Evolutionary conservation across 169 alveolate genomes (phyloP), one percentile per base, ranked within the genome.

Genomic region (Plasmodium gonderi): DNA sequence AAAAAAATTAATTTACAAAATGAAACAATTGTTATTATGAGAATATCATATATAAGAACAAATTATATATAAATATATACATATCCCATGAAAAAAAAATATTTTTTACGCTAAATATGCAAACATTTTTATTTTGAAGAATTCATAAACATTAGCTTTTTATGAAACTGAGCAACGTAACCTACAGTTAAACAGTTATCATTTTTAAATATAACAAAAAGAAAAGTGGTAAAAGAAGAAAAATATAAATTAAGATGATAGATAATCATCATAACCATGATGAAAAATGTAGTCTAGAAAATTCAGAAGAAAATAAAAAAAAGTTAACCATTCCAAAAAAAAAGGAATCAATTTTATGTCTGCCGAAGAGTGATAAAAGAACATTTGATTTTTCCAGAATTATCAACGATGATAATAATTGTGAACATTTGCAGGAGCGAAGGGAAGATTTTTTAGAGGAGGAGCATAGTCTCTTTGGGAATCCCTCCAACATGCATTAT

Each of bases 221-320:
- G 26, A 17, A 17, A 78, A 45, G 7, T 5, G 6, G 3, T 33
- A 47, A 23, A 38, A 9, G 42, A 45, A 40, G 26, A 20, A 20
- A n/a, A 60, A 23, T 36, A 60, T 8, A 60, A 23, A 51, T 47
- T 79, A 79, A 79, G 40, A 79, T 51, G 89, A 29, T 79, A 36
- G 54, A 23, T 79, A 79, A 38, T 12, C 17, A 8, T 77, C 38
- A 40, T 38, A 26, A 23, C 76, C n/a, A 79, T 23, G 76, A 79
- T 79, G 51, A 51, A 29, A 20, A 87, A 64, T 79, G 44, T 74
- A 83, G 91, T 45, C 77, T 87, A 47, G 81, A 85, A 64, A 45
- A 65, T n/a, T 42, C 79, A 26, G 75, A 87, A 29, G 74, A 83
- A 33, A 85, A 82, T 33, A 82, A 75, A 14, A 77, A 72, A n/a